These are phyloP conservation scores for Aspergillus viridinutans DNA, from an alignment of 2,329 filamentous ascomycete species.

Conservation along the genomic window DNA sequence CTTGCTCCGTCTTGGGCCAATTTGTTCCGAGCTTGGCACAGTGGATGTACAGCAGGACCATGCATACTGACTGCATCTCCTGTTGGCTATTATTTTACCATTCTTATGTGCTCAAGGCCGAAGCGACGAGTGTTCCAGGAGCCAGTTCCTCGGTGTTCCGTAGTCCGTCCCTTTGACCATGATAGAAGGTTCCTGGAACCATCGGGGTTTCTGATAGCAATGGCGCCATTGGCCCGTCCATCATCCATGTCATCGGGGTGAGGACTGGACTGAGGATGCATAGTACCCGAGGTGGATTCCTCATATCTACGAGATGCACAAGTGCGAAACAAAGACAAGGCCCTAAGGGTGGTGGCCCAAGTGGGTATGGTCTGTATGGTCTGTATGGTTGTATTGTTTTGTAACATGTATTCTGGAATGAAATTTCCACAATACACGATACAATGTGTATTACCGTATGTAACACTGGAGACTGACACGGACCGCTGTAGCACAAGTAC, in stretches of 20 bases:
- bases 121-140: not conserved
- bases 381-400: no score
- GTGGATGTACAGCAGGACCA: not conserved
- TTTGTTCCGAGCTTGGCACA: not conserved
- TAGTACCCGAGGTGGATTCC: not conserved
- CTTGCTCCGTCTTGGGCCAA: not conserved
- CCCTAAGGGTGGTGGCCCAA: no score
- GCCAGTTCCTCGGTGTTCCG: no score
- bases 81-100: not conserved
- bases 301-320: not conserved
- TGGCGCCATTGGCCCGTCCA: not conserved
- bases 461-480: no score
- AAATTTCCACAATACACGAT: not conserved
- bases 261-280: no score
- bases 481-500: no score
- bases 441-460: no score
- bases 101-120: no score
- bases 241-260: not conserved
- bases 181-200: not conserved
- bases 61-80: not conserved
- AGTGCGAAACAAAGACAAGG: not conserved
- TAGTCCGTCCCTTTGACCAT: no score
- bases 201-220: not conserved
- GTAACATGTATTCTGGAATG: not conserved
- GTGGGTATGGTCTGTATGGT: not conserved